Evolutionary conservation across 164 flowering plant species (phyloP).

Genomic region (Dillenia suffruticosa): DNA sequence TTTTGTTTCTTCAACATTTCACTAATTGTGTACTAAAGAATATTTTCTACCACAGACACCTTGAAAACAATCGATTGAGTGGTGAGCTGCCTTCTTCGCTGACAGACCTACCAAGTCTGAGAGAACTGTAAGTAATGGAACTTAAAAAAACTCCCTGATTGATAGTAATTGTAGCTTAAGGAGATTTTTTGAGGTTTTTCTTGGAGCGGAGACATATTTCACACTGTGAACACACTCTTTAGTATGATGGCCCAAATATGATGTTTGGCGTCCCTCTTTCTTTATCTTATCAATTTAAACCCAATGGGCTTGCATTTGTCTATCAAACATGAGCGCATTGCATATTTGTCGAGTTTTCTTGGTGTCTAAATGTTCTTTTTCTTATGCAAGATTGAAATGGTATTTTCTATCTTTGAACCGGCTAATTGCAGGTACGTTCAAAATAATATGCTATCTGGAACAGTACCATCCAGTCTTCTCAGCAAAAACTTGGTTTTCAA

Average conservation of each 20-base stretch:
- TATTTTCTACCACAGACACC: slow-evolving; percentile 53
- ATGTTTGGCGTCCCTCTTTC: too few relatives aligned
- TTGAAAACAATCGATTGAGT: slow-evolving; percentile 82
- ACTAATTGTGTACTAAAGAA: not conserved
- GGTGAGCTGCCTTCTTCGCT: slow-evolving; percentile 83
- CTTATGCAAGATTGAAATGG: not conserved
- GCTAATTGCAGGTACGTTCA: slow-evolving; percentile 78
- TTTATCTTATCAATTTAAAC: too few relatives aligned
- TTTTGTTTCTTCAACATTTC: not conserved
- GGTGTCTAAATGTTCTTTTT: too few relatives aligned
- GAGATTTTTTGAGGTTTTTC: too few relatives aligned
- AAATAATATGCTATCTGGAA: slow-evolving; percentile 78
- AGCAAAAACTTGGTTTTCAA: slow-evolving; percentile 38
- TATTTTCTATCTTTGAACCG: slow-evolving; percentile 11
- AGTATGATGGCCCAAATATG: too few relatives aligned
- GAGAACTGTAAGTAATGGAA: slow-evolving; percentile 65
- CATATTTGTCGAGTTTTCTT: too few relatives aligned
- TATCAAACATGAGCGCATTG: too few relatives aligned
- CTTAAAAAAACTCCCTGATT: too few relatives aligned
- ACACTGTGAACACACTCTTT: too few relatives aligned
- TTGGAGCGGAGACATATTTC: too few relatives aligned
- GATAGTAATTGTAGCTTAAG: too few relatives aligned
- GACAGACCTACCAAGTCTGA: slow-evolving; percentile 52
- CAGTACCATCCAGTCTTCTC: slow-evolving; percentile 62
- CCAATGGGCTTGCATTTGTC: too few relatives aligned